Conservation (phyloP, 306 rosid species). For the Prunus mongolica region DNA sequence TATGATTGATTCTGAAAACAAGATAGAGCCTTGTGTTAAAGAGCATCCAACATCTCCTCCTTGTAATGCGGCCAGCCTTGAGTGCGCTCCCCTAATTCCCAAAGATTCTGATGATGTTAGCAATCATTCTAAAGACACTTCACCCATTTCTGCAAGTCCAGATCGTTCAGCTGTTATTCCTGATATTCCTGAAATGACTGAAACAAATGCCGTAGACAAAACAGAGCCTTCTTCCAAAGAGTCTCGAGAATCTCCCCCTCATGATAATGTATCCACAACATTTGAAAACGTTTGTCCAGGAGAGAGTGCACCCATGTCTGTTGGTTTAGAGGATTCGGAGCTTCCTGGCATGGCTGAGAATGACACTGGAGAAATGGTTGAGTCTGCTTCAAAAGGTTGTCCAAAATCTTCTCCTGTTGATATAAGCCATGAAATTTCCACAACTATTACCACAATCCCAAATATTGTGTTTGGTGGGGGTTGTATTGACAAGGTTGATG, state of each 20-base stretch:
- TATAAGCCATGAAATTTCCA: not conserved
- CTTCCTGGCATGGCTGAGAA: slow-evolving; percentile 3
- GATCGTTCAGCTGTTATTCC: not conserved
- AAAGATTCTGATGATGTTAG: slow-evolving; percentile 9
- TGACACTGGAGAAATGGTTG: not conserved
- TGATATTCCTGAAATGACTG: slow-evolving; percentile 1
- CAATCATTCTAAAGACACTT: not conserved
- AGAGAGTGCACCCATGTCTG: not conserved
- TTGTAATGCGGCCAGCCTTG: no score
- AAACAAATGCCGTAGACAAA: slow-evolving; percentile 3
- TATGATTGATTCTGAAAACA: slow-evolving; percentile 1
- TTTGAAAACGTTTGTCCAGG: not conserved
- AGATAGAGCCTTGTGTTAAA: slow-evolving; percentile 5
- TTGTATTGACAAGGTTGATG: slow-evolving; percentile 2
- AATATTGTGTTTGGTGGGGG: slow-evolving; percentile 10
- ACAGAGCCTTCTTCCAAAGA: slow-evolving; percentile 8
- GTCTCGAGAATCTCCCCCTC: slow-evolving; percentile 8
- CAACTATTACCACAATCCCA: not conserved
- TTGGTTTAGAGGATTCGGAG: not conserved
- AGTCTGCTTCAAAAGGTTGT: slow-evolving; percentile 5
- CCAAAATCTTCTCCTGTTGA: slow-evolving; percentile 13
- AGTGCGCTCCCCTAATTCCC: no score
- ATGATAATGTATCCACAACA: not conserved
- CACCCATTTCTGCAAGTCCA: not conserved
- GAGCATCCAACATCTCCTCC: slow-evolving; percentile 9